Conservation (phyloP, 352 stramenopile species). For the Pythium apleroticum region DNA sequence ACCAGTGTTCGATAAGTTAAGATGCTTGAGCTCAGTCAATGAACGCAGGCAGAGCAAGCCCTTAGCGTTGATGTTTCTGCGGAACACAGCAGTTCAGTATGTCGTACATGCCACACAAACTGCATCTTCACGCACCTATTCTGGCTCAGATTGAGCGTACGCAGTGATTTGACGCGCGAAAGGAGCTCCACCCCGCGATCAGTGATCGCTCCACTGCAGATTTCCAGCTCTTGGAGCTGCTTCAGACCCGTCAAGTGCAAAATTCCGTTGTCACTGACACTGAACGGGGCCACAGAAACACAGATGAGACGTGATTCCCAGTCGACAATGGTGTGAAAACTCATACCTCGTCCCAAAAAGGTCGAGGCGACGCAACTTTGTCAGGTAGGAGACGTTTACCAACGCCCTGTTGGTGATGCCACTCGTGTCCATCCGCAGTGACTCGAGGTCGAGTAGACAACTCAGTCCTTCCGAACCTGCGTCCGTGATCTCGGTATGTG, state of each 20-base stretch:
- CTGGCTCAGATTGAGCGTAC: constrained; percentile 79
- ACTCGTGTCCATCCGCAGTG: constrained; percentile 62
- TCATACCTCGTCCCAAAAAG: constrained; percentile 74
- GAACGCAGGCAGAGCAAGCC: constrained; percentile 58
- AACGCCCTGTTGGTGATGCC: constrained; percentile 68
- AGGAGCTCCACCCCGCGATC: constrained; percentile 72
- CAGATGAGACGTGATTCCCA: not conserved
- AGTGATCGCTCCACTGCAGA: constrained; percentile 68
- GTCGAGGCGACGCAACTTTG: constrained; percentile 56
- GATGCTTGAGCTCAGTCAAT: constrained; percentile 52
- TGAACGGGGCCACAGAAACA: constrained; percentile 14
- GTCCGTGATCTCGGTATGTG: constrained; percentile 72
- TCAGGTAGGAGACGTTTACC: constrained; percentile 51
- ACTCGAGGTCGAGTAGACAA: constrained; percentile 51
- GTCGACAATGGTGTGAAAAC: not conserved
- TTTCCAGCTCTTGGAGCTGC: constrained; percentile 55
- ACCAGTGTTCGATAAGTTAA: constrained; percentile 80
- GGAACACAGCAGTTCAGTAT: not conserved
- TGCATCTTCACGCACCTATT: constrained; percentile 43
- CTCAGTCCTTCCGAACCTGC: constrained; percentile 44
- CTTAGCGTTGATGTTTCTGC: constrained; percentile 72
- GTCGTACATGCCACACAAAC: not conserved
- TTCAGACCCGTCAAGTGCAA: constrained; percentile 55
- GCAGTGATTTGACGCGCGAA: constrained; percentile 70
- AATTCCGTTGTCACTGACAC: constrained; percentile 70